Percentiles rank a stretch among this genome's conserved stretches.
Evolutionary conservation across 2,329 filamentous ascomycete genomes (phyloP).

Genomic region (Hirsutella rhossiliensis): DNA sequence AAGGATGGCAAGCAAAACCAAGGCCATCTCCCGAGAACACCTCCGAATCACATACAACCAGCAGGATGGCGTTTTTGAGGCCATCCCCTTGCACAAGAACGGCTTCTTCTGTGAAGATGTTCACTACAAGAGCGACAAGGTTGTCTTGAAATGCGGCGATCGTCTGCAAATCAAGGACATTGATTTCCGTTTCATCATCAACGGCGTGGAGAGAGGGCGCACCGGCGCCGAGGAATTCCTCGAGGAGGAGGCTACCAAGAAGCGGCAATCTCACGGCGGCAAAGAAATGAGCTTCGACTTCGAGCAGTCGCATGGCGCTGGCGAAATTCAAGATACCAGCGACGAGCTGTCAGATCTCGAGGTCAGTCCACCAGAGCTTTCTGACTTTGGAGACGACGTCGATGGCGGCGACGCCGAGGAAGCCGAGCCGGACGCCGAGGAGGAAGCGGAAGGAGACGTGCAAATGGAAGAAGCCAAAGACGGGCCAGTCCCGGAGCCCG

Average conservation of each 20-base stretch:
- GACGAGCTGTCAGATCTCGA: slow-evolving; percentile 36
- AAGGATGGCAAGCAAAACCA: slow-evolving; percentile 49
- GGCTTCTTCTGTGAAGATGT: slow-evolving; percentile 57
- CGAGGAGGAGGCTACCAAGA: slow-evolving; percentile 36
- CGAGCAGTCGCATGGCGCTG: slow-evolving; percentile 47
- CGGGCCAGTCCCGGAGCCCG: slow-evolving; percentile 17
- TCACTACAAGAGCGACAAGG: slow-evolving; percentile 40
- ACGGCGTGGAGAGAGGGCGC: slow-evolving; percentile 44
- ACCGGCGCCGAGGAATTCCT: slow-evolving; percentile 45
- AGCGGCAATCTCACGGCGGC: slow-evolving; percentile 40
- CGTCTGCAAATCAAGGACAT: slow-evolving; percentile 63
- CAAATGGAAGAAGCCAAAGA: slow-evolving; percentile 12
- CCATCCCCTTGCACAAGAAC: slow-evolving; percentile 49
- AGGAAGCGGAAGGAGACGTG: slow-evolving; percentile 7
- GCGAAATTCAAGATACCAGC: slow-evolving; percentile 43
- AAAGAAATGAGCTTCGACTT: slow-evolving; percentile 68
- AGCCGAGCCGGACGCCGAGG: slow-evolving; percentile 11
- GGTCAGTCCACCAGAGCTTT: slow-evolving; percentile 26
- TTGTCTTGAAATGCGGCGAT: slow-evolving; percentile 50
- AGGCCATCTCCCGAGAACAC: slow-evolving; percentile 63
- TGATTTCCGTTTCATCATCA: slow-evolving; percentile 55
- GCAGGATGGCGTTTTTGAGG: slow-evolving; percentile 50
- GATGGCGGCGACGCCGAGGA: slow-evolving; percentile 15
- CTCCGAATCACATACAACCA: slow-evolving; percentile 61
- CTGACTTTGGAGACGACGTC: slow-evolving; percentile 18